Conservation (phyloP, 352 stramenopile species). For the Blastocystis sp. region DNA sequence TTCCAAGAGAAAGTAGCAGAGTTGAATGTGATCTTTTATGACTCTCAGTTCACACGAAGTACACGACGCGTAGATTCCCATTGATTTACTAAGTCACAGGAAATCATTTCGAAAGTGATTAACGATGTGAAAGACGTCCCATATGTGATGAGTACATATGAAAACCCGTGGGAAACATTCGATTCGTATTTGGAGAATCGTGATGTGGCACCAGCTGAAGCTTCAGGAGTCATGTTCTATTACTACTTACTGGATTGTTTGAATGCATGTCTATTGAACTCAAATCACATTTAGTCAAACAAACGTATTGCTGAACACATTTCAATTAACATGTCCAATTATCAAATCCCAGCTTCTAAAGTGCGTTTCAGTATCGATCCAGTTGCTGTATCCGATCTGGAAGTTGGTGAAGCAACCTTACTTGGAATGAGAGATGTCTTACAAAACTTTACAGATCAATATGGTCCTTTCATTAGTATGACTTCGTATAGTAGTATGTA, state of each 20-base stretch:
- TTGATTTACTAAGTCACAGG: neutral
- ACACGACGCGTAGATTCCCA: neutral
- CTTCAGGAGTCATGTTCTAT: constrained; percentile 9
- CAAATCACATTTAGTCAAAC: neutral
- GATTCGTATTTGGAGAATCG: constrained; percentile 4
- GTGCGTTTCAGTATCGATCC: constrained; percentile 27
- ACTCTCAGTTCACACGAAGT: neutral
- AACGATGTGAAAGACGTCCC: neutral
- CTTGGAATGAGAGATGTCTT: neutral
- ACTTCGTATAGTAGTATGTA: constrained; percentile 40
- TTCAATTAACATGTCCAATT: neutral
- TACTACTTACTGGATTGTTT: constrained; percentile 31
- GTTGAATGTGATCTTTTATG: constrained; percentile 45
- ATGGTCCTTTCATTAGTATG: constrained; percentile 23
- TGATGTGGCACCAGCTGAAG: neutral
- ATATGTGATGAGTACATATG: neutral
- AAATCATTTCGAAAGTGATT: constrained; percentile 9
- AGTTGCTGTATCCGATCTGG: neutral
- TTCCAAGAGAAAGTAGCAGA: constrained; percentile 51
- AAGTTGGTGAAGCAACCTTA: neutral
- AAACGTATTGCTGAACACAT: constrained; percentile 25
- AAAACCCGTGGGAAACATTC: constrained; percentile 57
- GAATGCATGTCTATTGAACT: neutral
- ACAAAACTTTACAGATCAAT: constrained; percentile 24
- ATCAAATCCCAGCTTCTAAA: neutral